These are phyloP conservation scores for Elsinoe arachidis DNA, from an alignment of 2,329 filamentous ascomycete species.

Conservation along the genomic window DNA sequence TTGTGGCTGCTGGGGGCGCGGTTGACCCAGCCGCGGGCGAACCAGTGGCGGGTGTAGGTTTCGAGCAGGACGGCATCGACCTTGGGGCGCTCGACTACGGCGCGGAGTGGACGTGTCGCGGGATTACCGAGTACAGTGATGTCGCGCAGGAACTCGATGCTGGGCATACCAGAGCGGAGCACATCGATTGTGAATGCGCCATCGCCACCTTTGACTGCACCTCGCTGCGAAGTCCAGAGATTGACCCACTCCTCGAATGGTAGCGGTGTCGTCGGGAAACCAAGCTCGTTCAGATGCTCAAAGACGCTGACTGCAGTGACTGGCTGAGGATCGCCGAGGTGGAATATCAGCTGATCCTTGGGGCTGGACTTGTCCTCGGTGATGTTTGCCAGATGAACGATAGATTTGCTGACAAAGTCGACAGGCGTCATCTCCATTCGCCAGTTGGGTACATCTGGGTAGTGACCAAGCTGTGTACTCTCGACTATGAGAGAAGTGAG, in stretches of 20 bases:
- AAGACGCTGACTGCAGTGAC: slow-evolving; percentile 60
- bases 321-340: slow-evolving; percentile 64
- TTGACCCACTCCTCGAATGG: slow-evolving; percentile 66
- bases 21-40: slow-evolving; percentile 67
- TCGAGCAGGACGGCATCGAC: slow-evolving; percentile 63
- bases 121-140: slow-evolving; percentile 67
- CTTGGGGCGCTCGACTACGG: slow-evolving; percentile 54
- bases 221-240: slow-evolving; percentile 63
- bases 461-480: slow-evolving; percentile 62
- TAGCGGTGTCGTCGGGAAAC: slow-evolving; percentile 59
- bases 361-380: slow-evolving; percentile 40
- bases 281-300: slow-evolving; percentile 53
- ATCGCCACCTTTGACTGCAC: slow-evolving; percentile 54
- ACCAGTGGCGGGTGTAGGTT: slow-evolving; percentile 73
- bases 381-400: slow-evolving; percentile 60
- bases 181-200: slow-evolving; percentile 71
- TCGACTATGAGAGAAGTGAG: slow-evolving; percentile 69
- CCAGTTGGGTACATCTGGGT: slow-evolving; percentile 65
- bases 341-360: slow-evolving; percentile 53
- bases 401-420: slow-evolving; percentile 68
- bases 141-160: slow-evolving; percentile 58
- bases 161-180: slow-evolving; percentile 72
- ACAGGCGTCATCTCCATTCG: slow-evolving; percentile 77
- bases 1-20: slow-evolving; percentile 48
- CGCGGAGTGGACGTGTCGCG: slow-evolving; percentile 53